Evolutionary conservation across 1,284 basidiomycete species (phyloP).

Genomic region (Neonothopanus nambi): DNA sequence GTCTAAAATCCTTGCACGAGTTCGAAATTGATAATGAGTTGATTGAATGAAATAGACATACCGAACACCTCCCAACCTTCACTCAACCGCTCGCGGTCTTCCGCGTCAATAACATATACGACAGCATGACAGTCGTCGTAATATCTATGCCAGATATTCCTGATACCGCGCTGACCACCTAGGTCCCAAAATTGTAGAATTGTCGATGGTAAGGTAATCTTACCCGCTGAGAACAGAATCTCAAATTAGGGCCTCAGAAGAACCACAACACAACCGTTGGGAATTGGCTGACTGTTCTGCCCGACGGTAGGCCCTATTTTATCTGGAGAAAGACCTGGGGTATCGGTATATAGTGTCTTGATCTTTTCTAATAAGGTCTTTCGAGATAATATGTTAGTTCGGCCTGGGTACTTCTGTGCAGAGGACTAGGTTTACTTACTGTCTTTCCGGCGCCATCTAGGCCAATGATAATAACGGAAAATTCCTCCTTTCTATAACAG

Average conservation of each 20-base stretch:
- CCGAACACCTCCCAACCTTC: constrained; percentile 96
- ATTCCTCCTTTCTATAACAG: constrained; percentile 79
- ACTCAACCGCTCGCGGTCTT: constrained; percentile 80
- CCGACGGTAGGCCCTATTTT: constrained; percentile 94
- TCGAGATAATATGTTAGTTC: background rate
- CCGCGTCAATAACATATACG: constrained; percentile 88
- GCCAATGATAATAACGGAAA: constrained; percentile 91
- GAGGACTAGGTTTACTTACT: constrained; percentile 41
- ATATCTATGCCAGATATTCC: constrained; percentile 91
- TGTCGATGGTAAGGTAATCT: constrained; percentile 87
- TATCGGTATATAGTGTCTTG: constrained; percentile 87
- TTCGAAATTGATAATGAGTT: background rate
- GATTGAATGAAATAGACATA: constrained; percentile 38
- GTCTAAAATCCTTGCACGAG: constrained; percentile 52
- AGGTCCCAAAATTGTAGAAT: constrained; percentile 95
- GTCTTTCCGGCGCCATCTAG: constrained; percentile 91
- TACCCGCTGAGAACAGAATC: constrained; percentile 64
- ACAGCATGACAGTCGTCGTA: constrained; percentile 95
- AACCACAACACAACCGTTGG: background rate
- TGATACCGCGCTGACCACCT: constrained; percentile 88
- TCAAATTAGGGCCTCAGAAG: background rate
- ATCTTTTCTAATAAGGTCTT: constrained; percentile 91
- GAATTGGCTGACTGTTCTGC: constrained; percentile 77
- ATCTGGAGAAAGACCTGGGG: constrained; percentile 80
- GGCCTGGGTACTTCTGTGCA: constrained; percentile 1